phyloP scores from a whole-genome alignment of 495 filamentous ascomycete species.

The Lophiotrema nucula region DNA sequence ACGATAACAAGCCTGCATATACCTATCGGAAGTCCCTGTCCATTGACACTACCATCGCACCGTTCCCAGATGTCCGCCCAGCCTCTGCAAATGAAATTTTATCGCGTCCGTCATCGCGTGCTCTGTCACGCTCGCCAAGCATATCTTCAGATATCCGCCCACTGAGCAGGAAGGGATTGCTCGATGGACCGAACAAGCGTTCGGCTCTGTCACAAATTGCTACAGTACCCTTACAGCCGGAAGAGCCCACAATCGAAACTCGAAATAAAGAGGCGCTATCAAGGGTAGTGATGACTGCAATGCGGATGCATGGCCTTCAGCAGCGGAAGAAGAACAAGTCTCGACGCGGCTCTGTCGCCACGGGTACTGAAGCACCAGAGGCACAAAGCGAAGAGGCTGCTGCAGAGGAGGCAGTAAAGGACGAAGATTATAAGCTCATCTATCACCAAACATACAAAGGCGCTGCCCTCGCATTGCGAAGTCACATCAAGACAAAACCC shows the following conservation, averaged over 20 bases:
- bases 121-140: constrained; percentile 38
- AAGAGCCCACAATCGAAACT: constrained; percentile 43
- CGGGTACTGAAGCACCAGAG: constrained; percentile 8
- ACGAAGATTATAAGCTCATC: constrained; percentile 64
- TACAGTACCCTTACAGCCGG: constrained; percentile 45
- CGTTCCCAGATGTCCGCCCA: background rate
- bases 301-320: constrained; percentile 63
- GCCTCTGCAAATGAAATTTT: constrained; percentile 7
- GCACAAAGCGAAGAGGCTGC: constrained; percentile 5
- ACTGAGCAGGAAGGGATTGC: constrained; percentile 26
- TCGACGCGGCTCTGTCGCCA: constrained; percentile 15
- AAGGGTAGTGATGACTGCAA: constrained; percentile 56
- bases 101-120: constrained; percentile 14
- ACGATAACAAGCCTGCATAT: constrained; percentile 6
- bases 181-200: constrained; percentile 14
- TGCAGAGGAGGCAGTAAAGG: constrained; percentile 38
- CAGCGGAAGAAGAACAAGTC: constrained; percentile 42
- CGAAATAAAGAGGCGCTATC: constrained; percentile 49
- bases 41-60: constrained; percentile 28
- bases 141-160: constrained; percentile 27
- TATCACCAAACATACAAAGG: constrained; percentile 66
- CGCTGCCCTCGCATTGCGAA: constrained; percentile 57
- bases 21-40: constrained; percentile 29
- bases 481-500: constrained; percentile 39
- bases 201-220: constrained; percentile 37